These are phyloP conservation scores for Vigna nakashimae DNA, from an alignment of 306 rosid species.

Conservation along the genomic window DNA sequence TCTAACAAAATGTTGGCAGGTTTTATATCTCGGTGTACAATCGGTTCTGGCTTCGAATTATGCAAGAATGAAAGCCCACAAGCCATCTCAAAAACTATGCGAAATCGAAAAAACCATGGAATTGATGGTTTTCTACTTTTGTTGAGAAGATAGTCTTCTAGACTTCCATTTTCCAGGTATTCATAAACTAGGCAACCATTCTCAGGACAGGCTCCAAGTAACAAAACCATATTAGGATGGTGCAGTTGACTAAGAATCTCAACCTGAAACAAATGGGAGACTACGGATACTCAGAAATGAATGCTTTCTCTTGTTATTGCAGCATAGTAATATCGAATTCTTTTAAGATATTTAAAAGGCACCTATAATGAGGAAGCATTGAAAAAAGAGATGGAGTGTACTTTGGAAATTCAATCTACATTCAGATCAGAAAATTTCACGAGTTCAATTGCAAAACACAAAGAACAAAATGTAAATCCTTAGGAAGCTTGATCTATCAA, in stretches of 20 bases:
- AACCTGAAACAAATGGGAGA: conserved; percentile 61
- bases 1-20: conserved; percentile 92
- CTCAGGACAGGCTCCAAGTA: conserved; percentile 97
- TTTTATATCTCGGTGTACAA: conserved; percentile 92
- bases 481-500: conserved; percentile 30
- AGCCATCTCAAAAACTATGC: conserved; percentile 75
- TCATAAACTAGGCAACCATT: conserved; percentile 84
- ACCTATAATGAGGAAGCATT: conserved; percentile 19
- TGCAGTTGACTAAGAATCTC: conserved; percentile 93
- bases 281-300: conserved; percentile 31
- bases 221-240: conserved; percentile 87
- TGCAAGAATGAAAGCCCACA: conserved; percentile 91
- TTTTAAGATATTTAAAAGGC: conserved; percentile 30
- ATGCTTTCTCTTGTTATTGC: conserved; percentile 20
- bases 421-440: conserved; percentile 25
- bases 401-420: conserved; percentile 27
- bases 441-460: conserved; percentile 2
- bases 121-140: conserved; percentile 65
- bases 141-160: conserved; percentile 69
- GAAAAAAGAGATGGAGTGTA: conserved; percentile 28
- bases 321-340: conserved; percentile 36
- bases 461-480: conserved; percentile 20
- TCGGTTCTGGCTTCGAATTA: conserved; percentile 81
- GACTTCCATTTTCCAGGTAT: conserved; percentile 89
- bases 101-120: conserved; percentile 85